Evolutionary conservation across 2,329 filamentous ascomycete genomes (phyloP), one percentile per base, ranked within the genome.

Genomic region (Fusarium incarnatum): DNA sequence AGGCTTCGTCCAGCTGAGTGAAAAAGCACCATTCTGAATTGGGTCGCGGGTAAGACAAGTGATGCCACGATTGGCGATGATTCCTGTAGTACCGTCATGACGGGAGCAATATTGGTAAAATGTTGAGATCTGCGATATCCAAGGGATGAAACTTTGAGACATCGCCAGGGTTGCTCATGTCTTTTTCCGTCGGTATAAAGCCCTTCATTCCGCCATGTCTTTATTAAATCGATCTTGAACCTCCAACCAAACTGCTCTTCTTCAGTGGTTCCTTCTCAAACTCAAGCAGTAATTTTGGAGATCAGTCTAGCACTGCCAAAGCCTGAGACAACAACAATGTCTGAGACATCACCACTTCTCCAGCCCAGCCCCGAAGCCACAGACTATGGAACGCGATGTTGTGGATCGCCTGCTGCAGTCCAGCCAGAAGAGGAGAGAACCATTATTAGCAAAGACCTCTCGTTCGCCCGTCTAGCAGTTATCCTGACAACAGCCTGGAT

Each of bases 401-500:
- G 6, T 8, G 4, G 10, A 8, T 5, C 3, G 8, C 5, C 13
- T 1, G 3, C 6, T 7, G 8, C 18, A 9, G 5, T 5, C 10
- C 8, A 11, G 0, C 32, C 22, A 13, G 52, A 48, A 10, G 58
- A 48, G 1, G 58, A 61, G 16, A 20, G 13, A 0, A 37, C 45
- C 0, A 34, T 61, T 4, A 50, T 61, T 8, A 13, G 23, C n/a
- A 50, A 61, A 12, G 59, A 59, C 3, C n/a, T 50, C 0, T 59
- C 59, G 3, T 44, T 45, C n/a, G 15, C 45, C 1, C 23, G 37
- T 3, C 18, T 58, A 6, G 44, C 45, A 4, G 18, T 61, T 9
- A 59, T 61, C 3, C 4, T 59, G 10, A 58, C 20, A 11, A 61
- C 59, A 16, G 54, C 59, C 6, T 58, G 59, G 53, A 3, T 61